Conservation (phyloP, 208 protist genomes). For the Trypanosomatidae sp. region DNA sequence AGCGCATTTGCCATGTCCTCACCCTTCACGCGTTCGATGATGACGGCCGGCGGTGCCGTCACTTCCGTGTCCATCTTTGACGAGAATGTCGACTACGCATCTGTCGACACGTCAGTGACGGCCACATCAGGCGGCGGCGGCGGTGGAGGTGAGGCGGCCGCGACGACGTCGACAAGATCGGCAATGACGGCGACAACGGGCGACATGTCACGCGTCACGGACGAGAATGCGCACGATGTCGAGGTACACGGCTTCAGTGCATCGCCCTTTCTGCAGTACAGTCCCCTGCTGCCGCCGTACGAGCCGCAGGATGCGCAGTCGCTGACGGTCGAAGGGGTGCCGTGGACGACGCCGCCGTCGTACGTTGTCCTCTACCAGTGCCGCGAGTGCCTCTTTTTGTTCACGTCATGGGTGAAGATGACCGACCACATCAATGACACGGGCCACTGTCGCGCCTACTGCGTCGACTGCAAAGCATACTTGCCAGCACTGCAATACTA, state of each 20-base stretch:
- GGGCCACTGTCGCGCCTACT: constrained; percentile 25
- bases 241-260: constrained; percentile 7
- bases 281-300: constrained; percentile 10
- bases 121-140: too few species aligned
- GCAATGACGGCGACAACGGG: too few species aligned
- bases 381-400: constrained; percentile 34
- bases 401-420: constrained; percentile 27
- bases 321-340: constrained; percentile 2
- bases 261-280: constrained; percentile 9
- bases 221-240: constrained; percentile 3
- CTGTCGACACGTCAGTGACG: too few species aligned
- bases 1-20: too few species aligned
- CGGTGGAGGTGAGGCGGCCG: too few species aligned
- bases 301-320: not conserved
- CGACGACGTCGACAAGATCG: too few species aligned
- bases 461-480: constrained; percentile 8
- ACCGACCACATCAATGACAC: constrained; percentile 21
- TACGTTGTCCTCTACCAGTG: constrained; percentile 65
- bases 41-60: too few species aligned
- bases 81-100: too few species aligned
- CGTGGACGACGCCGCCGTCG: constrained; percentile 8
- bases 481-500: too few species aligned
- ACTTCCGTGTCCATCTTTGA: too few species aligned
- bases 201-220: too few species aligned
- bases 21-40: too few species aligned